A percentile compares a stretch with the other conserved stretches of the same genome.
Evolutionary conservation across 23 red algal genomes (phyloP).

Genomic region (Agarophyton chilense): DNA sequence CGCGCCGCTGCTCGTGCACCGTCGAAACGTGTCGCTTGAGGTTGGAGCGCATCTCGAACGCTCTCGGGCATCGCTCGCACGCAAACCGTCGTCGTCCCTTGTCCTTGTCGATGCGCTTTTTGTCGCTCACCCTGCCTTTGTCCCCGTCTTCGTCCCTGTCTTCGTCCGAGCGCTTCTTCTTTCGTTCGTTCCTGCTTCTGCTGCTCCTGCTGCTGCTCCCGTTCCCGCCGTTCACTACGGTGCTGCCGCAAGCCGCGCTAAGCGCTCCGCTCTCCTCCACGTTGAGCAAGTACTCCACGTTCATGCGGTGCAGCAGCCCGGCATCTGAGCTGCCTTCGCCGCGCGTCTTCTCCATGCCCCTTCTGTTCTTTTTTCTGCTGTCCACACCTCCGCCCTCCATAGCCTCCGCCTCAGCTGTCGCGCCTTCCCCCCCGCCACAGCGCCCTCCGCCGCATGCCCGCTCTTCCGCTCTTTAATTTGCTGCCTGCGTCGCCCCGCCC

Average conservation of each 20-base stretch:
- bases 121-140: not conserved
- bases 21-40: slow-evolving; percentile 59
- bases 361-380: not conserved
- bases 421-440: not conserved
- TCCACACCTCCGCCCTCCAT: too few relatives aligned
- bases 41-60: slow-evolving; percentile 57
- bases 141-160: not conserved
- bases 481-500: not conserved
- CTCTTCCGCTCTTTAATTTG: not conserved
- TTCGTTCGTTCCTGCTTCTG: not conserved
- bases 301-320: slow-evolving; percentile 33
- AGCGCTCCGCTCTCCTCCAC: not conserved
- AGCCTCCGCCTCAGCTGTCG: not conserved
- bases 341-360: not conserved
- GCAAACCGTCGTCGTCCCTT: slow-evolving; percentile 15
- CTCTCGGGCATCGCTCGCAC: slow-evolving; percentile 19
- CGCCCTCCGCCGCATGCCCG: not conserved
- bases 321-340: not conserved
- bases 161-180: not conserved
- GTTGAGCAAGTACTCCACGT: slow-evolving; percentile 39
- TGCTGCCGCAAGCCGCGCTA: not conserved
- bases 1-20: slow-evolving; percentile 67
- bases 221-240: too few relatives aligned
- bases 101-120: not conserved
- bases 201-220: not conserved